A percentile compares a stretch with the other conserved stretches of the same genome.
phyloP scores from a whole-genome alignment of 805 yeast genomes.

The Candida dajiaensis region DNA sequence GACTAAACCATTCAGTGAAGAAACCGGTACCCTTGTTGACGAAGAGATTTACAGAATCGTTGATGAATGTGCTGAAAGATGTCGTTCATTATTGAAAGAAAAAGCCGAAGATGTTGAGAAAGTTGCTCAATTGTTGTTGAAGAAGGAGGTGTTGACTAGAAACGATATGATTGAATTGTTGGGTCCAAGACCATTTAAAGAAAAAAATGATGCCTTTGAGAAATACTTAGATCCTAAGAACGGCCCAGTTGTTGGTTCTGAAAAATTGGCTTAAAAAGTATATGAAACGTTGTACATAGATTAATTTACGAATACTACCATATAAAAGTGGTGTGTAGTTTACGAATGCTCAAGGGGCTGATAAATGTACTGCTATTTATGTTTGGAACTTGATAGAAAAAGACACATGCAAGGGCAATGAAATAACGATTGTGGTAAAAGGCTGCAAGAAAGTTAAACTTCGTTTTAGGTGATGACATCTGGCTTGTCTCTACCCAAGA shows the following conservation, averaged over 20 bases:
- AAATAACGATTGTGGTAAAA: not conserved
- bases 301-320: not conserved
- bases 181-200: constrained; percentile 75
- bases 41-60: constrained; percentile 63
- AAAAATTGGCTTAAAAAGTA: not conserved
- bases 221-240: constrained; percentile 46
- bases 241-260: not conserved
- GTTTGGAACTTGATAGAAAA: too few species aligned
- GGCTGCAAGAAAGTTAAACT: not conserved
- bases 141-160: constrained; percentile 75
- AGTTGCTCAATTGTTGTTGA: constrained; percentile 68
- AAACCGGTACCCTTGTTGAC: constrained; percentile 64
- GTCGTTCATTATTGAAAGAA: constrained; percentile 50
- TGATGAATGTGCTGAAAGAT: constrained; percentile 55
- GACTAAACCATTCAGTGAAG: constrained; percentile 64
- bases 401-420: not conserved
- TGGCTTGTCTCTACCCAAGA: constrained; percentile 78
- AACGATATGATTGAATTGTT: constrained; percentile 72
- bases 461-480: constrained; percentile 67
- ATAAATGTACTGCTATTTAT: not conserved
- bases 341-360: too few species aligned
- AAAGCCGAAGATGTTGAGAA: constrained; percentile 55
- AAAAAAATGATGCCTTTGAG: constrained; percentile 78
- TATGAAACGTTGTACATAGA: not conserved
- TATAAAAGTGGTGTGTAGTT: not conserved